Evolutionary conservation across 805 yeast species (phyloP), one percentile per base, ranked within the genome.

Genomic region (Pichia cephalocereana): DNA sequence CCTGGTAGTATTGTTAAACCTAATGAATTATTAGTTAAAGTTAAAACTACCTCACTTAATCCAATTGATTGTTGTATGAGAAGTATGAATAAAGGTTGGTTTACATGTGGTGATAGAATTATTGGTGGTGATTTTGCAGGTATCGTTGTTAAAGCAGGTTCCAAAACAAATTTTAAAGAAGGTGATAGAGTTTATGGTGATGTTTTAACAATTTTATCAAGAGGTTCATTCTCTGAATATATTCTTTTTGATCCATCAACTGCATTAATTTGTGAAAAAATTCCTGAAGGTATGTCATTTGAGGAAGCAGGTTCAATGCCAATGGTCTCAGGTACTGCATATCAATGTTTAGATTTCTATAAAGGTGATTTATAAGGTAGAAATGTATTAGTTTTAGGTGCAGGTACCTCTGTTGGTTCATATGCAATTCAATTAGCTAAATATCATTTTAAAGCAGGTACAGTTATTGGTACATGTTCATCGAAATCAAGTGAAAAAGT

Each of bases 271-370:
- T 32, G 47, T 1, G 64, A 72, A 0, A 69, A 67, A 44, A 72
- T 74, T 43, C 82, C 87, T 4, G 60, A 61, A 6, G 68, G 66
- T 30, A 50, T 83, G 40, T 54, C 74, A 2, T 61, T 69, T 47
- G 75, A 67, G 37, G 76, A 80, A 55, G 87, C 90, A 43, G 83
- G 86, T 2, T 75, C 86, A 0, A 74, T 76, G 65, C 85, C 87
- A 0, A 63, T 83, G 52, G 81, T n/a, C n/a, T n/a, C n/a, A n/a
- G n/a, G n/a, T n/a, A n/a, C n/a, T n/a, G n/a, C 93, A 0, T 70
- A 58, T 53, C 53, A 48, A 27, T 55, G 49, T 27, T 57, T 42
- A 11, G 45, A 38, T 2, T 40, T 40, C 26, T 43, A 49, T 17
- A 10, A 30, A 9, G 44, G 42, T n/a, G n/a, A 41, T 60, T 46